These are phyloP conservation scores for Choanephora cucurbitarum DNA, from an alignment of 371 early-diverging fungal genomes.

Conservation along the genomic window DNA sequence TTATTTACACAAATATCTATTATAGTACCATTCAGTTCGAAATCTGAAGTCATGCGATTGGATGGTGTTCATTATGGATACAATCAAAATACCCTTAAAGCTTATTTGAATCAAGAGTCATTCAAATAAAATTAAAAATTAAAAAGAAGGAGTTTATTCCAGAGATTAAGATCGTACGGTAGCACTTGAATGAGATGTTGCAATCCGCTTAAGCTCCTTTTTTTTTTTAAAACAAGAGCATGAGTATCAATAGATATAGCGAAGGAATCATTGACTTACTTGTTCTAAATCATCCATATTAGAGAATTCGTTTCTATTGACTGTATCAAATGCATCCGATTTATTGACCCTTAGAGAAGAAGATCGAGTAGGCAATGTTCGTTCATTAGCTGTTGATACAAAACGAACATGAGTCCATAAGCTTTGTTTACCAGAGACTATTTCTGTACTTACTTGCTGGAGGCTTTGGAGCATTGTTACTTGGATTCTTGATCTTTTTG, in stretches of 20 bases:
- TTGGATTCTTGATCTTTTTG: constrained; percentile 13
- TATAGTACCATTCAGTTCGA: constrained; percentile 18
- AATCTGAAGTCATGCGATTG: background rate
- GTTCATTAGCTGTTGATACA: background rate
- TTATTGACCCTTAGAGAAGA: constrained; percentile 20
- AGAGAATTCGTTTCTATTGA: constrained; percentile 19
- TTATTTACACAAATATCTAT: background rate
- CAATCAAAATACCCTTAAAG: constrained; percentile 7
- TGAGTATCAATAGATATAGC: background rate
- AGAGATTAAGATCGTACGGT: too few species aligned
- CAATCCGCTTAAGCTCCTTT: constrained; percentile 7
- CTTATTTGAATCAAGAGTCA: constrained; percentile 23
- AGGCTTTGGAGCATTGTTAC: background rate
- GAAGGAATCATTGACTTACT: constrained; percentile 15
- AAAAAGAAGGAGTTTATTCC: too few species aligned
- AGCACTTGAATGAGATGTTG: background rate
- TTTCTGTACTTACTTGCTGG: background rate
- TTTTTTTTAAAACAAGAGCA: background rate
- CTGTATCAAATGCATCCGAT: constrained; percentile 22
- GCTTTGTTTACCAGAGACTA: too few species aligned
- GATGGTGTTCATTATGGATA: constrained; percentile 26
- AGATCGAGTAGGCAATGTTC: constrained; percentile 14
- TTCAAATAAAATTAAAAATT: too few species aligned
- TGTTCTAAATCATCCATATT: constrained; percentile 45
- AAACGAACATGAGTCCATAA: too few species aligned